Evolutionary conservation across 2,329 filamentous ascomycete species (phyloP).

Genomic region (Verticillium longisporum): DNA sequence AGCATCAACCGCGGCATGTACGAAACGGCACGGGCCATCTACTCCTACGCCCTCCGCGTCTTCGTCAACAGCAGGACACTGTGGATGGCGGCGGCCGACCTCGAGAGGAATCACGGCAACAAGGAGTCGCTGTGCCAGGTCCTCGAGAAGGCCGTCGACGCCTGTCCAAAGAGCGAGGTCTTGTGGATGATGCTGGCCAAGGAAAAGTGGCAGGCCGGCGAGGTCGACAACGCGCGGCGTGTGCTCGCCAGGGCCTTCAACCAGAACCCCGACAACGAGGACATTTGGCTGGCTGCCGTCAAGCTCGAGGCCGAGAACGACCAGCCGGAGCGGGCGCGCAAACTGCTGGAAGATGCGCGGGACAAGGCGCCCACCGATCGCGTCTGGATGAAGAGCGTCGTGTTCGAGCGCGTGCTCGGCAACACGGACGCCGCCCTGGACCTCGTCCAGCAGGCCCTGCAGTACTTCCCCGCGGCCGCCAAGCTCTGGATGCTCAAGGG

Average conservation of each 20-base stretch:
- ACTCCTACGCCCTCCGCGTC: conserved; percentile 80
- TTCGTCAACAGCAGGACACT: conserved; percentile 84
- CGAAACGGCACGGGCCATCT: conserved; percentile 88
- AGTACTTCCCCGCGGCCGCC: conserved; percentile 74
- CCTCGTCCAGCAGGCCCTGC: conserved; percentile 78
- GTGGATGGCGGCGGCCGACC: conserved; percentile 84
- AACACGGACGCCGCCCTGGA: conserved; percentile 77
- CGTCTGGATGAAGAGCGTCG: conserved; percentile 94
- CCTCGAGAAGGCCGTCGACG: conserved; percentile 88
- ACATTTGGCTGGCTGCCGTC: conserved; percentile 95
- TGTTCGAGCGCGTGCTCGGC: conserved; percentile 81
- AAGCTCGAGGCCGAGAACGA: conserved; percentile 91
- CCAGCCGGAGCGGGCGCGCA: conserved; percentile 73
- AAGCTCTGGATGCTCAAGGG: conserved; percentile 99
- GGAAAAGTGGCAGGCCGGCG: conserved; percentile 86
- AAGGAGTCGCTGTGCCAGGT: conserved; percentile 78
- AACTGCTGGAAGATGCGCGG: conserved; percentile 74
- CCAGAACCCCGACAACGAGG: conserved; percentile 93
- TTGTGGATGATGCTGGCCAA: conserved; percentile 95
- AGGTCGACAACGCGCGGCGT: conserved; percentile 77
- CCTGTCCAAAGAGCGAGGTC: conserved; percentile 83
- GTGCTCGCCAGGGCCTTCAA: conserved; percentile 88
- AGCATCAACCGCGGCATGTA: conserved; percentile 78
- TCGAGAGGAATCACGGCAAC: conserved; percentile 84
- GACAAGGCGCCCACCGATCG: conserved; percentile 89